Conservation (phyloP, 2,329 filamentous ascomycete genomes). For the Xylariaceae sp. region DNA sequence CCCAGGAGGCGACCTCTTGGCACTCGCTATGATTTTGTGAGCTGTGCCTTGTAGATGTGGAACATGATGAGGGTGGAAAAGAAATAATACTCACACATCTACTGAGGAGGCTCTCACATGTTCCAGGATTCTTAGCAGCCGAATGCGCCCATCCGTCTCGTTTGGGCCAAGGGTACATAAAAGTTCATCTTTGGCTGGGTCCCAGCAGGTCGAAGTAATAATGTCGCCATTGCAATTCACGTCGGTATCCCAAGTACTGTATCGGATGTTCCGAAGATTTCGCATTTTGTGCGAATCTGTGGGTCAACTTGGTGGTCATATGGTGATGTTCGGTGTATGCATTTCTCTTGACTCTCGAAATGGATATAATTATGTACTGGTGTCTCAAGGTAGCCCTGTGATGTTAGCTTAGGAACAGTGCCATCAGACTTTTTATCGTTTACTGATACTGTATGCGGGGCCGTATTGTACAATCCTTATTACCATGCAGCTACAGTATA, state of each 20-base stretch:
- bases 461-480: too few species aligned
- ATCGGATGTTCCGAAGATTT: slow-evolving; percentile 81
- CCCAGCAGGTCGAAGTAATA: slow-evolving; percentile 84
- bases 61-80: slow-evolving; percentile 29
- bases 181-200: slow-evolving; percentile 76
- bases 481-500: too few species aligned
- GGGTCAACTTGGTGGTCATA: slow-evolving; percentile 4
- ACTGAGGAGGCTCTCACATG: slow-evolving; percentile 45
- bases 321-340: slow-evolving; percentile 16
- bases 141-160: slow-evolving; percentile 70
- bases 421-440: background rate
- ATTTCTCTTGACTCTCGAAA: background rate
- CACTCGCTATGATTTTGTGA: slow-evolving; percentile 40
- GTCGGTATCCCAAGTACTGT: slow-evolving; percentile 67
- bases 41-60: background rate
- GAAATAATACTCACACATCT: slow-evolving; percentile 46
- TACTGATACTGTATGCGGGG: slow-evolving; percentile 2
- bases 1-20: slow-evolving; percentile 78
- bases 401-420: slow-evolving; percentile 13
- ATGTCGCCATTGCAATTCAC: slow-evolving; percentile 54
- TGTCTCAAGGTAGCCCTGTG: too few species aligned
- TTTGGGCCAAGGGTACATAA: slow-evolving; percentile 87
- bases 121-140: slow-evolving; percentile 65
- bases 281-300: slow-evolving; percentile 65
- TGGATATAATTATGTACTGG: slow-evolving; percentile 14